Base-by-base conservation (phyloP, 2,329 filamentous ascomycete genomes). In the Cladophialophora yegresii region DNA sequence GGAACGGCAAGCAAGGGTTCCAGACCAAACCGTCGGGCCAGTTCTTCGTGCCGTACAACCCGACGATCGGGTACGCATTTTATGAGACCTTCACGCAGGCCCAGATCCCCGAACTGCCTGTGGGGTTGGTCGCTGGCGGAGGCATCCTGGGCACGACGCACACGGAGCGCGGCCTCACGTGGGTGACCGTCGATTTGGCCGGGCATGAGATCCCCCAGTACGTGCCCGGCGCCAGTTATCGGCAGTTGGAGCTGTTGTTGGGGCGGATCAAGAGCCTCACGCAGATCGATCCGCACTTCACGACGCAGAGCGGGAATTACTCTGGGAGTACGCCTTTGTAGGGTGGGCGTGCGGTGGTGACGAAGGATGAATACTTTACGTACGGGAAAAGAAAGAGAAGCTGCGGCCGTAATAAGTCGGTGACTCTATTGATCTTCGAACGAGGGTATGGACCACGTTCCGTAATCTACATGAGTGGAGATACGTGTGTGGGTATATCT, bases 201-300 rank as follows among this genome's bases (percentile, higher is more conserved):
- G 72, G 72, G n/a, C 72, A 73, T 54, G 69, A 76, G 66, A 75
- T 84, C 5, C 83, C 84, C 0, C 85, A 90, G 75, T 92, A 90
- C 72, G 84, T 86, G 20, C 88, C 90, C 0, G 83, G 82, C 13
- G 87, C 87, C 0, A 83, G 87, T 0, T 91, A 90, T 73, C 80
- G 90, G 36, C 87, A 91, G 63, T 74, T 95, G 22, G 90, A 95
- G 80, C 89, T 89, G 71, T 74, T 95, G 70, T 80, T 96, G 1
- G 91, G 91, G 0, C 80, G 89, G 45, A 85, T 68, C 53, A 60
- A 64, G 12, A 67, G 58, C 45, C 43, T 70, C 36, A 68, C 61
- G 3, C 32, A 58, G 20, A 51, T 63, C 8, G 65, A 65, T 7
- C 40, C 55, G 12, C 47, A 50, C 26, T 70, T 70, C 58, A 65